Conservation (phyloP, 371 early-diverging fungal genomes). For the Dichotomocladium elegans region DNA sequence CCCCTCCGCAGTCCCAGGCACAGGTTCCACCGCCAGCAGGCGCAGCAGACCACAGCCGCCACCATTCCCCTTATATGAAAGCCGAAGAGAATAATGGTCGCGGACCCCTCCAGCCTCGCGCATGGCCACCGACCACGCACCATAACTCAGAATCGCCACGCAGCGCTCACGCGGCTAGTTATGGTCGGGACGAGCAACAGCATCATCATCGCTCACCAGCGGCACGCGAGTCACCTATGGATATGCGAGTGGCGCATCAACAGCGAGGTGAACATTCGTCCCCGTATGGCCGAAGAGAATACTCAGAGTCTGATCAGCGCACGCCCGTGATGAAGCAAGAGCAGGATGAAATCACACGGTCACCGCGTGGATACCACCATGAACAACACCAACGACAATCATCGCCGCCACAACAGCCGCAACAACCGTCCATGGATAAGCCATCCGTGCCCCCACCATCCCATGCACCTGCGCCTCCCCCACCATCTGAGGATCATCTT, state of each 20-base stretch:
- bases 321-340: neutral
- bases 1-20: too few relatives aligned
- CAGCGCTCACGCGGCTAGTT: constrained; percentile 6
- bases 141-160: constrained; percentile 10
- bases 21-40: constrained; percentile 15
- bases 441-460: constrained; percentile 1
- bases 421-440: neutral
- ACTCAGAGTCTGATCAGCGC: neutral
- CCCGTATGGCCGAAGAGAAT: constrained; percentile 9
- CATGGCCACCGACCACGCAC: constrained; percentile 17
- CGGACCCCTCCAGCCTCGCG: neutral
- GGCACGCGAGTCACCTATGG: constrained; percentile 1
- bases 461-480: constrained; percentile 4
- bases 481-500: neutral
- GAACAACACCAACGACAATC: constrained; percentile 2
- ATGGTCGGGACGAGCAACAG: neutral
- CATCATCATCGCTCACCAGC: neutral
- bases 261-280: neutral
- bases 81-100: constrained; percentile 1
- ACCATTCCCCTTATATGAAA: constrained; percentile 6
- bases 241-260: neutral
- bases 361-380: neutral
- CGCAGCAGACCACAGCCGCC: neutral
- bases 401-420: neutral
- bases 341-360: neutral